Evolutionary conservation across 768 basidiomycete species (phyloP).

Genomic region (Calocera cornea): DNA sequence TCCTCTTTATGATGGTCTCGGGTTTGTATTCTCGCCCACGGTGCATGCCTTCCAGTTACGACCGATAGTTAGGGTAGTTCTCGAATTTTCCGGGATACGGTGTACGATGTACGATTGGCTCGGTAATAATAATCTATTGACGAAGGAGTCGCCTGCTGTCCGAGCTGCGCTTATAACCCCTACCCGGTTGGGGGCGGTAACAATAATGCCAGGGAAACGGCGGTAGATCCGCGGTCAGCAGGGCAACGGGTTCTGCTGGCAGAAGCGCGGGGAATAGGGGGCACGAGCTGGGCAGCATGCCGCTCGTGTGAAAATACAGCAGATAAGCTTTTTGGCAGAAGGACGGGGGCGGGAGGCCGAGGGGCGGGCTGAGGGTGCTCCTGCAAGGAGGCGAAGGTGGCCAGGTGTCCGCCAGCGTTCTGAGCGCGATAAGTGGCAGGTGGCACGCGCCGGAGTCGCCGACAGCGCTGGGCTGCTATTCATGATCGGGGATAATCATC

Average conservation of each 20-base stretch:
- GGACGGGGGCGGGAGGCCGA: background rate
- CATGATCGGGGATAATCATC: background rate
- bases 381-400: no score
- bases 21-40: background rate
- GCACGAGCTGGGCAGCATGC: no score
- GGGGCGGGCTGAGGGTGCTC: background rate
- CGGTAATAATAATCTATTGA: background rate
- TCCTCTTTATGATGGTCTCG: background rate
- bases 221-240: constrained; percentile 1
- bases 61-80: background rate
- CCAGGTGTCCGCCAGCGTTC: no score
- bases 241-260: background rate
- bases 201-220: background rate
- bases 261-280: background rate
- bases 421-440: background rate
- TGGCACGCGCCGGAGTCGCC: no score
- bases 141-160: no score
- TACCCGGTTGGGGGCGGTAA: no score
- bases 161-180: no score
- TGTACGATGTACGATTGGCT: background rate
- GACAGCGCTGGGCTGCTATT: no score
- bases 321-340: constrained; percentile 2
- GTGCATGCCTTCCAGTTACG: background rate
- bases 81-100: constrained; percentile 2
- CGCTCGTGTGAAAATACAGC: background rate